Base-by-base conservation (phyloP, 148 eudicot species). In the Fagopyrum esculentum region DNA sequence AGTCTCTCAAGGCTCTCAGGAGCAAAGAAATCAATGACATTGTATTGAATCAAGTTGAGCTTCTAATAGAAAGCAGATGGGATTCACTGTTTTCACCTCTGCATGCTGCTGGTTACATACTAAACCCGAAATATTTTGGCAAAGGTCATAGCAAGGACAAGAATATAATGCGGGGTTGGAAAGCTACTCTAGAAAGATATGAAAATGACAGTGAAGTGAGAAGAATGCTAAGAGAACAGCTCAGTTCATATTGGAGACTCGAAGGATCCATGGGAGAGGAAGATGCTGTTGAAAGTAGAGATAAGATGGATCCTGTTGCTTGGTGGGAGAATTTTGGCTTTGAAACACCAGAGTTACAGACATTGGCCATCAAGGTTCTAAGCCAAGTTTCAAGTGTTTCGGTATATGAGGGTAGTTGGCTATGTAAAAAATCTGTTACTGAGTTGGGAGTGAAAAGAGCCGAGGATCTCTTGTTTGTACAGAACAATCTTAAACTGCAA, bases 251-350 rank as follows among this genome's bases (percentile, higher is more conserved):
- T 69, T 80, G 78, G 83, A 77, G 82, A 74, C 45, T 68, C 17
- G 80, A 81, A 49, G 85, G 89, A 19, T 83, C 86, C 0, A 73
- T 86, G 22, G 89, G 82, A 45, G 89, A 86, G 75, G 89, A 80
- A 81, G 89, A 86, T 68, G 89, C 86, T 9, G 77, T 83, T 45
- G 83, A 83, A 17, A 81, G 85, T 78, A 76, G 89, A 74, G 86
- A 86, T 78, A 86, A 86, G 69, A 86, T 86, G 89, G 85, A 86
- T 57, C 86, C 82, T 12, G 85, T 86, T 66, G 80, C 86, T 13
- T 85, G 86, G 88, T 85, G 86, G 89, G 89, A 83, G 75, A 83
- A 83, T 69, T 86, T 86, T 51, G 86, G 85, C n/a, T 86, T 81
- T 72, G 89, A 81, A 79, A 78, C 82, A 46, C 85, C 86, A 5